A percentile compares a stretch with the other conserved stretches of the same genome.
These are phyloP conservation scores for Candida maltosa DNA, from an alignment of 805 yeast genomes.

Conservation along the genomic window DNA sequence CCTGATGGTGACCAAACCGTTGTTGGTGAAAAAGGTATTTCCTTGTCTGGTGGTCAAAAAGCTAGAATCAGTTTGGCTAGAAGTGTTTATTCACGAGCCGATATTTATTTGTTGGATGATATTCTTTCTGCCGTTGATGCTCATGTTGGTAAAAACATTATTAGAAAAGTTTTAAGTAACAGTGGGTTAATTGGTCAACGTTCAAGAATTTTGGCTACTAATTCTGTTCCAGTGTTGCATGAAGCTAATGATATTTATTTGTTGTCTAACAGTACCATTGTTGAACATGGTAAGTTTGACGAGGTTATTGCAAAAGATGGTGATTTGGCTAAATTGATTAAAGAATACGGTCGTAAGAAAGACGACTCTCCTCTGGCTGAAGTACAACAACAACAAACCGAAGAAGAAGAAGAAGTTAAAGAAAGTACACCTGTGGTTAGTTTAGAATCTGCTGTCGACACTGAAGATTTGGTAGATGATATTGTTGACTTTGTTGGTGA, in stretches of 20 bases:
- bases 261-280: slow-evolving; percentile 24
- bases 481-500: slow-evolving; percentile 7
- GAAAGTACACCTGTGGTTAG: slow-evolving; percentile 4
- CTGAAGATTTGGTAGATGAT: slow-evolving; percentile 8
- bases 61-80: slow-evolving; percentile 40
- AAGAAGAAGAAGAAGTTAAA: slow-evolving; percentile 15
- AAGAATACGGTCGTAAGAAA: slow-evolving; percentile 26
- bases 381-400: too few species aligned
- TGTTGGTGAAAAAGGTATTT: slow-evolving; percentile 44
- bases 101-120: slow-evolving; percentile 37
- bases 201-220: slow-evolving; percentile 37
- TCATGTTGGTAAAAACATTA: slow-evolving; percentile 37
- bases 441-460: slow-evolving; percentile 4
- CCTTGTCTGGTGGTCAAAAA: slow-evolving; percentile 42
- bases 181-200: slow-evolving; percentile 30
- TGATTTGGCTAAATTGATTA: slow-evolving; percentile 28
- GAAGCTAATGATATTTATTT: slow-evolving; percentile 31
- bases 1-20: slow-evolving; percentile 41
- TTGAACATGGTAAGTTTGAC: slow-evolving; percentile 46
- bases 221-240: slow-evolving; percentile 34
- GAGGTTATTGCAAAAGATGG: slow-evolving; percentile 41
- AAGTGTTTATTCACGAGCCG: slow-evolving; percentile 40
- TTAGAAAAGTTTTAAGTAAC: slow-evolving; percentile 27
- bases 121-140: slow-evolving; percentile 42
- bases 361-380: slow-evolving; percentile 13